These are phyloP conservation scores for Diaporthe vexans DNA, from an alignment of 2,329 filamentous ascomycete genomes.

Conservation along the genomic window DNA sequence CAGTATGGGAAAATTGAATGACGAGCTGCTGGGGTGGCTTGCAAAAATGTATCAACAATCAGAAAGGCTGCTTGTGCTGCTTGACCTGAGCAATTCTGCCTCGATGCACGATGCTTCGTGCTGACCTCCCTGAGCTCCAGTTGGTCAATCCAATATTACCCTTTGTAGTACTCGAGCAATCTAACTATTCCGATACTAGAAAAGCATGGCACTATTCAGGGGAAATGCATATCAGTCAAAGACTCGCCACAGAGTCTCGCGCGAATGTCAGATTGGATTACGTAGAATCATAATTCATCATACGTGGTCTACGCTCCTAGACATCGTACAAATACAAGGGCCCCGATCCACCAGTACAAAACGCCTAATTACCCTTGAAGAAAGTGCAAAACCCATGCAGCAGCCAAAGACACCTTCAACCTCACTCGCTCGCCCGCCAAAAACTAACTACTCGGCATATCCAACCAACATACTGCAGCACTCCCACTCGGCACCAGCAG, in stretches of 20 bases:
- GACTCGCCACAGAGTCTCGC: neutral
- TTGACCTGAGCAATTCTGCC: neutral
- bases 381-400: neutral
- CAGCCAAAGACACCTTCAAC: neutral
- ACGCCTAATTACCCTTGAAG: slow-evolving; percentile 2
- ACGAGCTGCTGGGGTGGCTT: neutral
- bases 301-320: neutral
- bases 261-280: neutral
- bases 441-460: slow-evolving; percentile 37
- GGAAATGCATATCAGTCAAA: no score
- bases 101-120: no score
- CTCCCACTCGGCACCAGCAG: slow-evolving; percentile 55
- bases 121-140: no score
- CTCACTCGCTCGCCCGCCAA: neutral
- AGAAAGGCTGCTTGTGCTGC: neutral
- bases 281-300: slow-evolving; percentile 6
- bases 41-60: neutral
- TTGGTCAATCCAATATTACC: no score
- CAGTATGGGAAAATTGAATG: neutral
- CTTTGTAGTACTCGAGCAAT: no score
- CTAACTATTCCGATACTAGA: neutral
- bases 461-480: slow-evolving; percentile 42
- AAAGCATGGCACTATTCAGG: no score
- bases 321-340: neutral
- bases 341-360: neutral